phyloP scores from a whole-genome alignment of 2,329 filamentous ascomycete species.

The Colletotrichum graminicola region DNA sequence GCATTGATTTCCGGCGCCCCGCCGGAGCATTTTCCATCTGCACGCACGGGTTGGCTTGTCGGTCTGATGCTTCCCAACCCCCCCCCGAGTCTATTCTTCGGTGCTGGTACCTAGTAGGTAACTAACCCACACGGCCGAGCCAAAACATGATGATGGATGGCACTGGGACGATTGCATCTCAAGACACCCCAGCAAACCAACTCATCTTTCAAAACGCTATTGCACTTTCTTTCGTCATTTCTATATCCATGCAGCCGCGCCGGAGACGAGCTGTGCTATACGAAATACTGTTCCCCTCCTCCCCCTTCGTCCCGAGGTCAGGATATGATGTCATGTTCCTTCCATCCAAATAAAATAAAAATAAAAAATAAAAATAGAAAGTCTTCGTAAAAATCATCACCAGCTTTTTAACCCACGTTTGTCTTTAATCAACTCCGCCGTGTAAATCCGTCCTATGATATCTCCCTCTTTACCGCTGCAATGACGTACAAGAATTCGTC shows the following conservation, averaged over 20 bases:
- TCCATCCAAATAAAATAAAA: not conserved
- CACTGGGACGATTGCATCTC: not conserved
- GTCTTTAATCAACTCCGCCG: slow-evolving; percentile 14
- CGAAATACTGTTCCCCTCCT: not conserved
- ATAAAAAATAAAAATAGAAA: not conserved
- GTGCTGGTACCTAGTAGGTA: not conserved
- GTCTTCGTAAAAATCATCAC: slow-evolving; percentile 11
- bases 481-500: not conserved
- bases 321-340: not conserved
- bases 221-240: not conserved
- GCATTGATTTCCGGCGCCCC: not conserved
- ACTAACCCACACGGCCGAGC: not conserved
- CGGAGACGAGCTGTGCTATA: not conserved
- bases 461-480: slow-evolving; percentile 12
- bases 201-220: not conserved
- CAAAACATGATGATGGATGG: not conserved
- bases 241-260: not conserved
- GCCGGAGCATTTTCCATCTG: not conserved
- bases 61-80: not conserved
- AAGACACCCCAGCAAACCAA: no score
- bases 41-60: not conserved
- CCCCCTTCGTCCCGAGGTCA: not conserved
- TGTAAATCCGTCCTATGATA: slow-evolving; percentile 13
- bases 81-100: not conserved
- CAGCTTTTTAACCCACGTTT: slow-evolving; percentile 13